Base-by-base conservation (phyloP, 1,284 basidiomycete species). In the Fistulinella cinereoalba region DNA sequence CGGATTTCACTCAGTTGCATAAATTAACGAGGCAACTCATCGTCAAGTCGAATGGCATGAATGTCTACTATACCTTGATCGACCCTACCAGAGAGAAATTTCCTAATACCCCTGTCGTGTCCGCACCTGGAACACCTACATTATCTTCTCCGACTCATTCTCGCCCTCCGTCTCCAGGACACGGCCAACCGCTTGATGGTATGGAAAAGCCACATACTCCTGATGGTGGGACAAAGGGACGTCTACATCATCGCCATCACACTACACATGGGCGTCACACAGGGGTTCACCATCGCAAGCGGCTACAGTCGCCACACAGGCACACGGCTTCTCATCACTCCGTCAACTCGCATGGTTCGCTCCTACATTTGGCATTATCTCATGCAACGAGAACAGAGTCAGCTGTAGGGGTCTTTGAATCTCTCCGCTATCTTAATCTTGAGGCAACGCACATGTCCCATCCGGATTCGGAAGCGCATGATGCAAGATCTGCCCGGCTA, bases 331-430 rank as follows among this genome's bases (percentile, higher is more conserved):
- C 52, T 8, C 60, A 55, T 42, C 53, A 55, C 7, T 15, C 50
- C 8, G 34, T 44, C 24, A 54, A 56, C 28, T 62, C 40, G 38
- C 57, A 66, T 37, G 45, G 57, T 43, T 55, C 69, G 6, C 50
- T 62, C 19, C 56, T 58, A 40, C 65, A 65, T 49, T 46, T 65
- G 15, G 58, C 65, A 3, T 50, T 67, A 25, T 54, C 58, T 37
- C 70, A 58, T 40, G 21, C 46, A 7, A 46, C 55, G 23, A 69
- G 56, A 52, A 52, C 46, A 22, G 80, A 89, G 60, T 72, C 78
- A 28, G 81, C 80, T 0, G 91, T 93, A 0, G 91, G 89, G 0
- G 80, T 90, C 9, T 92, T 92, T 55, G 90, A 93, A 66, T 81
- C 79, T 11, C 82, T 88, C 57, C 70, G 81, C 28, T 92, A 92